Conservation (phyloP, 192 early-diverging fungal species). For the Coemansia aciculifera region DNA sequence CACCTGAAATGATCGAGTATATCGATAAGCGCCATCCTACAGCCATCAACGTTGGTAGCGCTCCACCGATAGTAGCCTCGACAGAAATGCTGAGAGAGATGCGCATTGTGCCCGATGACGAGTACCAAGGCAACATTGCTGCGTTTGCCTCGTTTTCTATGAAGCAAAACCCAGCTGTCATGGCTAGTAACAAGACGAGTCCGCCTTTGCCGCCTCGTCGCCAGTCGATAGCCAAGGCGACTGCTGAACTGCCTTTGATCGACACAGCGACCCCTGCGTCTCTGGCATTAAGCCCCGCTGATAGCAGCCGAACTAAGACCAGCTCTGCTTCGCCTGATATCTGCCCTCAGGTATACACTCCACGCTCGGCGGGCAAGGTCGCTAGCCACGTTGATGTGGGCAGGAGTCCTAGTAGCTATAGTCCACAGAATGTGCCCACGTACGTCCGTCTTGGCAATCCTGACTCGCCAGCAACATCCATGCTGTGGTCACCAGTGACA, state of each 20-base stretch:
- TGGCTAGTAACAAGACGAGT: neutral
- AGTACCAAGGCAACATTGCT: conserved; percentile 29
- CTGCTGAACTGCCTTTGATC: neutral
- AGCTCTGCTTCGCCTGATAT: neutral
- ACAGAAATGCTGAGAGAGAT: conserved; percentile 33
- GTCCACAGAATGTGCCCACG: neutral
- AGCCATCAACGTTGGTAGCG: conserved; percentile 26
- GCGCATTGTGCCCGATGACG: conserved; percentile 12
- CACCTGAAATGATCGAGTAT: conserved; percentile 48
- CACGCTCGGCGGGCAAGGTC: conserved; percentile 29
- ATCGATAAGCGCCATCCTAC: conserved; percentile 45
- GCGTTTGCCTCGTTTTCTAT: conserved; percentile 27
- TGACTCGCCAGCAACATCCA: neutral
- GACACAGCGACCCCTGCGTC: neutral
- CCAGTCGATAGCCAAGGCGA: neutral
- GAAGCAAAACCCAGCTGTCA: neutral
- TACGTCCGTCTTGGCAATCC: neutral
- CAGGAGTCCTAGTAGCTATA: neutral
- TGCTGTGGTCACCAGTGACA: conserved; percentile 5
- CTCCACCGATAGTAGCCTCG: conserved; percentile 32
- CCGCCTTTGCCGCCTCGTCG: neutral
- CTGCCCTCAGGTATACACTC: neutral
- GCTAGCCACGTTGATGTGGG: conserved; percentile 6
- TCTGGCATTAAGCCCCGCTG: neutral
- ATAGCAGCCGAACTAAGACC: neutral